phyloP scores from a whole-genome alignment of 371 early-diverging fungal species.

The Thermomucor indicae-seudaticae region DNA sequence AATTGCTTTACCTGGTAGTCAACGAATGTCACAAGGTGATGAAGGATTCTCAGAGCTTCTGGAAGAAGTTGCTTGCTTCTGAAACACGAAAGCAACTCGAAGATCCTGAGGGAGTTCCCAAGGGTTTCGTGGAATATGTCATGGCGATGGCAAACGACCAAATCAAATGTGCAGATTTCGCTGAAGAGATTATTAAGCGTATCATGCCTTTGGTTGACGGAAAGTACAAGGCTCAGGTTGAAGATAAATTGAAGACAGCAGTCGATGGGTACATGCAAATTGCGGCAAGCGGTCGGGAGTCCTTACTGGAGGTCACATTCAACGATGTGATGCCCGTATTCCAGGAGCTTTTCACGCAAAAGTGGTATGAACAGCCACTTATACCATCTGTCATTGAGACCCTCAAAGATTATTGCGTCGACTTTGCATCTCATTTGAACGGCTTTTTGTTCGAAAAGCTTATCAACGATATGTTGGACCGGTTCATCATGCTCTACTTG shows the following conservation, averaged over 20 bases:
- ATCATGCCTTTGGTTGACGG: slow-evolving; percentile 67
- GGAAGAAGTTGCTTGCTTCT: slow-evolving; percentile 65
- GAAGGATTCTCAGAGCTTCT: slow-evolving; percentile 75
- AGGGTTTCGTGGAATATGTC: slow-evolving; percentile 88
- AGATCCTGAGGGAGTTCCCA: slow-evolving; percentile 61
- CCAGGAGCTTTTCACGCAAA: slow-evolving; percentile 63
- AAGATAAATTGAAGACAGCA: slow-evolving; percentile 53
- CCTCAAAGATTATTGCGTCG: slow-evolving; percentile 84
- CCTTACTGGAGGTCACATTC: slow-evolving; percentile 80
- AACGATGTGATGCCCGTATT: slow-evolving; percentile 76
- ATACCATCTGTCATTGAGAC: slow-evolving; percentile 85
- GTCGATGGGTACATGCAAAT: slow-evolving; percentile 84
- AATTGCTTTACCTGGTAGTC: slow-evolving; percentile 81
- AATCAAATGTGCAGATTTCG: slow-evolving; percentile 82
- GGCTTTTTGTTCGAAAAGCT: slow-evolving; percentile 83
- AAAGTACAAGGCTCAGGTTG: slow-evolving; percentile 58
- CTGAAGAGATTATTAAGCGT: slow-evolving; percentile 72
- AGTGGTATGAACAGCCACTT: slow-evolving; percentile 89
- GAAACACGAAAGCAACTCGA: slow-evolving; percentile 78
- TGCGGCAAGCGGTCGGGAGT: slow-evolving; percentile 64
- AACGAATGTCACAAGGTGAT: slow-evolving; percentile 82
- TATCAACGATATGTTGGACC: slow-evolving; percentile 80
- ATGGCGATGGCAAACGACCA: slow-evolving; percentile 94
- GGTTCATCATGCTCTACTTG: slow-evolving; percentile 75
- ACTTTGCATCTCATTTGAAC: slow-evolving; percentile 75